phyloP scores from a whole-genome alignment of 768 basidiomycete species.

The Pisolithus tinctorius region DNA sequence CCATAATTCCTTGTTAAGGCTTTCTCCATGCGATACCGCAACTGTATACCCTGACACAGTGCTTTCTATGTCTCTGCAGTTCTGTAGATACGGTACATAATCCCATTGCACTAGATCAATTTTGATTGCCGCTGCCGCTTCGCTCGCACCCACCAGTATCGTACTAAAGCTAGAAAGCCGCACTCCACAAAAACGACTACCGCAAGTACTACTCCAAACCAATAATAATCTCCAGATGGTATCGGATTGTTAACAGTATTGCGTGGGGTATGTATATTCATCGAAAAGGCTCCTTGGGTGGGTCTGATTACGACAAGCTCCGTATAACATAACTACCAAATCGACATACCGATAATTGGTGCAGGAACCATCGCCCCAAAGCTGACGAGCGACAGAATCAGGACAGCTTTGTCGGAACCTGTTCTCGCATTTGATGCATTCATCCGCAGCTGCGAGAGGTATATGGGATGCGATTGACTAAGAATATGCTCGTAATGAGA shows the following conservation, averaged over 20 bases:
- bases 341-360: constrained; percentile 46
- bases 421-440: constrained; percentile 52
- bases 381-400: constrained; percentile 61
- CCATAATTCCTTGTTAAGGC: no score
- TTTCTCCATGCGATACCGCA: no score
- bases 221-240: constrained; percentile 34
- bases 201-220: constrained; percentile 51
- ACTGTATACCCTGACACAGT: no score
- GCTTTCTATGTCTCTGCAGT: neutral
- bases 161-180: constrained; percentile 40
- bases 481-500: constrained; percentile 84
- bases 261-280: constrained; percentile 61
- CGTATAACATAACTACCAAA: neutral
- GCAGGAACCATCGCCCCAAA: constrained; percentile 63
- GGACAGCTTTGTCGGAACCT: constrained; percentile 57
- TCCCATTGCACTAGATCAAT: neutral
- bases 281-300: constrained; percentile 52
- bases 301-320: neutral
- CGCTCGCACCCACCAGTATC: constrained; percentile 59
- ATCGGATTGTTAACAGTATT: constrained; percentile 31
- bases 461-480: constrained; percentile 81
- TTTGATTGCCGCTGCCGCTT: constrained; percentile 31
- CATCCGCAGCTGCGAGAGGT: constrained; percentile 69
- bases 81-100: neutral
- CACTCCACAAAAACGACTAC: constrained; percentile 38